Base-by-base conservation (phyloP, 371 early-diverging fungal species). In the Mortierella sp. region DNA sequence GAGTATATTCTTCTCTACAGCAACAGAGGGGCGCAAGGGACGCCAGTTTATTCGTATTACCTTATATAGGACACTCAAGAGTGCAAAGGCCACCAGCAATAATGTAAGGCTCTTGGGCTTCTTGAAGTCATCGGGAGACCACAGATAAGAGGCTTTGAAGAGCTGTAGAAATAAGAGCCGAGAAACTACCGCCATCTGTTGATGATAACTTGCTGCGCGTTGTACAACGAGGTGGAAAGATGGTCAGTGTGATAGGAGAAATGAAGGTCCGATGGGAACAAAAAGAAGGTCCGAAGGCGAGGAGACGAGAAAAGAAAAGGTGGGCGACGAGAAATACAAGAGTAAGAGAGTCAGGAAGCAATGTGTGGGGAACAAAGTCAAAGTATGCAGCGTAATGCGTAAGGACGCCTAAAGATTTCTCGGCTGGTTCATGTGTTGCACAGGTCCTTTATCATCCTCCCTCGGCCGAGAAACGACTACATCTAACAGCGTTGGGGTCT, bases 131-230 rank as follows among this genome's bases (percentile, higher is more conserved):
- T n/a, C n/a, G n/a, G n/a, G n/a, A n/a, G n/a, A n/a, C n/a, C n/a
- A n/a, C n/a, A n/a, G 5, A 48, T 30, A 3, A 68, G 30, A 11
- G 46, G 17, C 43, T 34, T 56, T 4, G 61, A 56, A 34, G n/a
- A 61, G 55, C n/a, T 37, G 32, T 27, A 60, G 24, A 7, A n/a
- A 28, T 17, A 51, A 32, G 17, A 68, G 46, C 37, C 50, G 37
- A 0, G 69, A 68, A 6, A 68, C n/a, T 2, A 46, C 69, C 7
- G 69, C 61, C 69, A 68, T 68, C n/a, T n/a, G n/a, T n/a, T n/a
- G n/a, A n/a, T n/a, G n/a, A n/a, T n/a, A n/a, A n/a, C n/a, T n/a
- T n/a, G n/a, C n/a, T n/a, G n/a, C n/a, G n/a, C n/a, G n/a, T n/a
- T n/a, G n/a, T n/a, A n/a, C n/a, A n/a, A n/a, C n/a, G n/a, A n/a